Base-by-base conservation (phyloP, 345 rosid species). In the Jatropha curcas region DNA sequence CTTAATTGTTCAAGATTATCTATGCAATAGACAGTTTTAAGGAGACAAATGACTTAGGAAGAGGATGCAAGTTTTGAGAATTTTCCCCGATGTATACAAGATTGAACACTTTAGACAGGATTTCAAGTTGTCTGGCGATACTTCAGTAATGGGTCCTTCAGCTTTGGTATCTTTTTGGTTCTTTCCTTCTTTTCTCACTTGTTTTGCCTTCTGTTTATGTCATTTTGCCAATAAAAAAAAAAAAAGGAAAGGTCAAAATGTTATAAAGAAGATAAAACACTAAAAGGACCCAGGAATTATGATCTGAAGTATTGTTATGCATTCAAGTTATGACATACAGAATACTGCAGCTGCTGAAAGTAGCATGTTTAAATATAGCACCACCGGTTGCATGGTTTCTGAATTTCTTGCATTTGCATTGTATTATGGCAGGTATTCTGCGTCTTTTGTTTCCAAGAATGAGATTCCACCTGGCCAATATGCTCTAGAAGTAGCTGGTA, bases 391-490 rank as follows among this genome's bases (percentile, higher is more conserved):
- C 56, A n/a, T 22, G 20, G 10, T 65, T 62, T 60, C 73, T 71
- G 27, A 73, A 16, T 43, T 24, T 56, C 33, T 37, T 67, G 35
- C 25, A 50, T 63, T 68, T 43, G 28, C 46, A 20, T 73, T 58
- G 57, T 68, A 65, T 55, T 58, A 34, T 74, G 76, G 72, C 86
- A 92, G 97, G 85, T 92, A 92, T 80, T 90, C 93, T 24, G 90
- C 86, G 34, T 89, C 98, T 16, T 62, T 92, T 67, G 93, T 91
- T 69, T 84, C 92, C 55, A 81, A 82, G 77, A 77, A 88, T 70
- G 92, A 88, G 76, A 82, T 94, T 82, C 93, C 92, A 33, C 61
- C 93, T 20, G 87, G 82, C 30, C 91, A 89, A 65, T 92, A 94
- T 78, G 89, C 88, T 77, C 80, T 92, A 58, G 84, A 86, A 68